Conservation (phyloP, 257 asterid species). For the Rubia yunnanensis region DNA sequence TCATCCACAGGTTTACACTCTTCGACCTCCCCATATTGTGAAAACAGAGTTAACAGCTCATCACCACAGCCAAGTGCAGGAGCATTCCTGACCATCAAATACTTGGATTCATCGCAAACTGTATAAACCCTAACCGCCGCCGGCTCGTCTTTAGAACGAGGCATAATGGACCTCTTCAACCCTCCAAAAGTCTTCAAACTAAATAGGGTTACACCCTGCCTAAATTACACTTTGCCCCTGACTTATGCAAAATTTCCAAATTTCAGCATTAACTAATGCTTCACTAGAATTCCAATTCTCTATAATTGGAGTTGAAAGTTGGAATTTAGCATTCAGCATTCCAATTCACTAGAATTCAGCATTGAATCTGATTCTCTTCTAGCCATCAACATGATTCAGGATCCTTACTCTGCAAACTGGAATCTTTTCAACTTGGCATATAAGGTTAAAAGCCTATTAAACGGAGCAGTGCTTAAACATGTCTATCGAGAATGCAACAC, state of each 20-base stretch:
- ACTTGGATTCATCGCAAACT: slow-evolving; percentile 93
- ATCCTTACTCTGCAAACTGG: too few species aligned
- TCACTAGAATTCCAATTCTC: too few species aligned
- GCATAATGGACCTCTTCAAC: slow-evolving; percentile 29
- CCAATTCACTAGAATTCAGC: too few species aligned
- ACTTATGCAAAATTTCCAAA: neutral
- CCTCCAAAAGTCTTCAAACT: neutral
- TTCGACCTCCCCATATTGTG: slow-evolving; percentile 61
- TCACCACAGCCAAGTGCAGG: slow-evolving; percentile 87
- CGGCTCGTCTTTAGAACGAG: slow-evolving; percentile 49
- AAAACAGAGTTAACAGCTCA: slow-evolving; percentile 46
- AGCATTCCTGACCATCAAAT: slow-evolving; percentile 75
- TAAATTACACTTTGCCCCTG: neutral
- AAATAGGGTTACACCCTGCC: neutral
- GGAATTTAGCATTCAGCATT: too few species aligned
- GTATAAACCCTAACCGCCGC: slow-evolving; percentile 77
- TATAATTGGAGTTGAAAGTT: too few species aligned
- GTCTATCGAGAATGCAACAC: too few species aligned
- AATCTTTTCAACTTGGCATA: too few species aligned
- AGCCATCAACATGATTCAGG: too few species aligned
- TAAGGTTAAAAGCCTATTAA: too few species aligned
- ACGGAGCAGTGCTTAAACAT: too few species aligned
- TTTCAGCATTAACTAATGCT: neutral
- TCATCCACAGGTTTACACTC: slow-evolving; percentile 97
- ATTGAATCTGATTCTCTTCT: too few species aligned